Evolutionary conservation across 257 asterid species (phyloP).

Genomic region (Agastache rugosa): DNA sequence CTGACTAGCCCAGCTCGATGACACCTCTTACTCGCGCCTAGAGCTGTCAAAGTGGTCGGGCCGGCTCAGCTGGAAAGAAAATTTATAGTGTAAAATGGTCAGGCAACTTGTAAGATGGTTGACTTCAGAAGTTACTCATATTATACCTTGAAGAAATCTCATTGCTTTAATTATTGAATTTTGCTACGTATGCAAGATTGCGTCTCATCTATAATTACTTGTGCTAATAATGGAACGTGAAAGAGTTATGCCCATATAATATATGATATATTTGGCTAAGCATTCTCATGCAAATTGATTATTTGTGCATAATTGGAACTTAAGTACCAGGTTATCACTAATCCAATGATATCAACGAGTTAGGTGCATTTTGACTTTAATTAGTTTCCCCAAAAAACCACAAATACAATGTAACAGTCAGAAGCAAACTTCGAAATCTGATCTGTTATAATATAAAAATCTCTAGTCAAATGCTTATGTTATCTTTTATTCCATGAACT

Average conservation of each 20-base stretch:
- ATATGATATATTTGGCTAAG: background rate
- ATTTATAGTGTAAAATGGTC: too few relatives aligned
- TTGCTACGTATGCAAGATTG: background rate
- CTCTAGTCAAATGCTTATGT: slow-evolving; percentile 9
- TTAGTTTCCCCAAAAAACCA: background rate
- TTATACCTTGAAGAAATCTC: background rate
- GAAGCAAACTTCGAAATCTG: background rate
- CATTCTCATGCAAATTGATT: slow-evolving; percentile 23
- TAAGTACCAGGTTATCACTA: background rate
- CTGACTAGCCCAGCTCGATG: too few relatives aligned
- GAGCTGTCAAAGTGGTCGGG: too few relatives aligned
- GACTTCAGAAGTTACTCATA: background rate
- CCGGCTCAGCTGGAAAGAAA: too few relatives aligned
- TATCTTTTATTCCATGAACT: background rate
- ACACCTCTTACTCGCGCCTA: too few relatives aligned
- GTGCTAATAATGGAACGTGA: background rate
- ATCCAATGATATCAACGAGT: background rate
- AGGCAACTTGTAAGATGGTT: too few relatives aligned
- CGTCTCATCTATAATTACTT: background rate
- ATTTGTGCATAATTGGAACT: slow-evolving; percentile 21
- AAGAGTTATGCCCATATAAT: background rate
- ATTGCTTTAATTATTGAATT: background rate
- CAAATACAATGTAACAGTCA: slow-evolving; percentile 18
- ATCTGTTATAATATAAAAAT: slow-evolving; percentile 1
- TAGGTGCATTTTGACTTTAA: slow-evolving; percentile 33